Percentiles rank a stretch among this genome's conserved stretches.
Conservation (phyloP, 129 eudicot genomes). For the Mikania micrantha region DNA sequence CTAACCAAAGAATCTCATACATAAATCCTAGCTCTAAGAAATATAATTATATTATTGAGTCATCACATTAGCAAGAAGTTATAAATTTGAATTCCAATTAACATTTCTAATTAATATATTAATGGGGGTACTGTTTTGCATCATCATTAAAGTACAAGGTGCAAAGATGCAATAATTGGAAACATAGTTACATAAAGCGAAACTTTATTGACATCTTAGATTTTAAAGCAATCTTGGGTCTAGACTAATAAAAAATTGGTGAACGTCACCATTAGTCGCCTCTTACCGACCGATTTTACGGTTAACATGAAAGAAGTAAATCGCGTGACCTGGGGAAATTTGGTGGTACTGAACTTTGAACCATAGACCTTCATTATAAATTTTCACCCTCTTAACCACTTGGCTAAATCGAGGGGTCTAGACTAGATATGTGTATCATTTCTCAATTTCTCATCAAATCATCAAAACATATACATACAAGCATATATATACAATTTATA, state of each 20-base stretch:
- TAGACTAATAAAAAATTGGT: too few species aligned
- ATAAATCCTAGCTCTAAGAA: not conserved
- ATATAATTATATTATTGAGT: not conserved
- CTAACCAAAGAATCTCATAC: not conserved
- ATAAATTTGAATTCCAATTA: not conserved
- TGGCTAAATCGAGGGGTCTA: too few species aligned
- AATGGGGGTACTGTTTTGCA: not conserved
- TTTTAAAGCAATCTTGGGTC: conserved; percentile 18
- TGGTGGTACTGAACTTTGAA: too few species aligned
- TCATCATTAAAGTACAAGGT: not conserved
- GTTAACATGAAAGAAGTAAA: too few species aligned
- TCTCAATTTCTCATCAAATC: conserved; percentile 1
- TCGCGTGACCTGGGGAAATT: too few species aligned
- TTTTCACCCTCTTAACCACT: too few species aligned
- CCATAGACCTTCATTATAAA: too few species aligned
- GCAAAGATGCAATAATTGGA: not conserved
- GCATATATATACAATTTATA: not conserved
- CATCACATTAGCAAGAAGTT: not conserved
- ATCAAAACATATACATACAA: conserved; percentile 5
- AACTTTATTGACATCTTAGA: conserved; percentile 10
- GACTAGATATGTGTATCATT: not conserved
- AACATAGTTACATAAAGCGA: conserved; percentile 4
- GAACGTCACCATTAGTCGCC: too few species aligned
- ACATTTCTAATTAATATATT: too few species aligned
- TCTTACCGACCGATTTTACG: too few species aligned